Evolutionary conservation across 306 rosid genomes (phyloP).

Genomic region (Erythrophleum fordii): DNA sequence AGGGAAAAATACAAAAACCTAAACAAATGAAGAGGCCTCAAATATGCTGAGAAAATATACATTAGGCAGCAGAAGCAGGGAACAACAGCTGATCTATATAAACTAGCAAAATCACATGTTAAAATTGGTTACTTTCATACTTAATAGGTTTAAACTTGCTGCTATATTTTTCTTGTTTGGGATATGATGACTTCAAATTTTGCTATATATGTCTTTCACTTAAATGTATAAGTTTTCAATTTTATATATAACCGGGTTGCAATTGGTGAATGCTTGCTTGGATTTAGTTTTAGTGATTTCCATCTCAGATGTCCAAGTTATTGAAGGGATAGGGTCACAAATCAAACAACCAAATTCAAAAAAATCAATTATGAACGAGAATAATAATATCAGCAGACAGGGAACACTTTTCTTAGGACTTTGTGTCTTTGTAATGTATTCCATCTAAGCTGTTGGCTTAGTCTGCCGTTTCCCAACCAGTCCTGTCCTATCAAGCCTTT

Average conservation of each 20-base stretch:
- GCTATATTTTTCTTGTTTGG: background rate
- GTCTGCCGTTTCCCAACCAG: too few relatives aligned
- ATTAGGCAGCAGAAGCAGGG: background rate
- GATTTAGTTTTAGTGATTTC: conserved; percentile 3
- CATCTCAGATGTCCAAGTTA: background rate
- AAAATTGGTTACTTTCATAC: background rate
- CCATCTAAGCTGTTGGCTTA: too few relatives aligned
- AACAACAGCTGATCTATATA: background rate
- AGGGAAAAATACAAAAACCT: background rate
- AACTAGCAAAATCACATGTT: background rate
- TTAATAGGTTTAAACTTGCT: background rate
- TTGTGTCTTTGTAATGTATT: too few relatives aligned
- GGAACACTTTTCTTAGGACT: too few relatives aligned
- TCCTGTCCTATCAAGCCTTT: conserved; percentile 5
- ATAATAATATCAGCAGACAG: background rate
- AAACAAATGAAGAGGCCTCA: too few relatives aligned
- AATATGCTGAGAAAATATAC: too few relatives aligned
- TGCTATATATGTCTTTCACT: background rate
- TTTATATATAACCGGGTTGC: background rate
- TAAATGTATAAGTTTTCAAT: background rate
- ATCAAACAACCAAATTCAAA: background rate
- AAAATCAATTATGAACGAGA: background rate
- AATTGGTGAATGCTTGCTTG: too few relatives aligned
- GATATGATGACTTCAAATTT: background rate
- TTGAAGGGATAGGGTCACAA: background rate